Conservation (phyloP, 768 basidiomycete genomes). For the Tephrocybe sp. region DNA sequence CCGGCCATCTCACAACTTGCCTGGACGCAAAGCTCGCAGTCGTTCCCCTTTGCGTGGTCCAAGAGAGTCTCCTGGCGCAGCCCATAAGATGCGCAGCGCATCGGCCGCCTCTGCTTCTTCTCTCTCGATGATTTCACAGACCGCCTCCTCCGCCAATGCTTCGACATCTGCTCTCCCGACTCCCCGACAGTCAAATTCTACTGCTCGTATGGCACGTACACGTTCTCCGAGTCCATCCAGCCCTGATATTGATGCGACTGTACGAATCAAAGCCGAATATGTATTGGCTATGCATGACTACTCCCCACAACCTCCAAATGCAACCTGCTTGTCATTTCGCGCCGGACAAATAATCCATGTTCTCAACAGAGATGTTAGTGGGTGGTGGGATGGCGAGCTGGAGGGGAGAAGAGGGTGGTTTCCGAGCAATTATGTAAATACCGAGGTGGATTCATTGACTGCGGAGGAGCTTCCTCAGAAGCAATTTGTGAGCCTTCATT, state of each 20-base stretch:
- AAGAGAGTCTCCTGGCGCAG: slow-evolving; percentile 27
- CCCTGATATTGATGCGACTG: slow-evolving; percentile 48
- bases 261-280: slow-evolving; percentile 59
- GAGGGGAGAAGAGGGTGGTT: slow-evolving; percentile 94
- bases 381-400: slow-evolving; percentile 99
- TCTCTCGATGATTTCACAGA: slow-evolving; percentile 55
- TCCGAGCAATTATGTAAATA: slow-evolving; percentile 92
- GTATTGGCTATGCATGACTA: slow-evolving; percentile 96
- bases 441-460: slow-evolving; percentile 56
- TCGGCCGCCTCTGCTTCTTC: slow-evolving; percentile 60
- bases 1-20: slow-evolving; percentile 30
- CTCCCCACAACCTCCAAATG: slow-evolving; percentile 62
- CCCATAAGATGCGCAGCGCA: slow-evolving; percentile 43
- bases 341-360: slow-evolving; percentile 92
- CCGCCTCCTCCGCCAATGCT: slow-evolving; percentile 53
- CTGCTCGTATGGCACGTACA: slow-evolving; percentile 20
- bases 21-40: slow-evolving; percentile 26
- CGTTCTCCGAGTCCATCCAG: slow-evolving; percentile 43
- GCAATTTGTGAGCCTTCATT: slow-evolving; percentile 37
- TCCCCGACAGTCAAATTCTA: slow-evolving; percentile 26
- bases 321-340: slow-evolving; percentile 84
- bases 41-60: slow-evolving; percentile 31
- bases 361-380: slow-evolving; percentile 81
- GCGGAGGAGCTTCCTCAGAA: slow-evolving; percentile 54
- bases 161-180: slow-evolving; percentile 51